A percentile compares a stretch with the other conserved stretches of the same genome.
Conservation (phyloP, 352 stramenopile species). For the Paralagenidium karlingii region DNA sequence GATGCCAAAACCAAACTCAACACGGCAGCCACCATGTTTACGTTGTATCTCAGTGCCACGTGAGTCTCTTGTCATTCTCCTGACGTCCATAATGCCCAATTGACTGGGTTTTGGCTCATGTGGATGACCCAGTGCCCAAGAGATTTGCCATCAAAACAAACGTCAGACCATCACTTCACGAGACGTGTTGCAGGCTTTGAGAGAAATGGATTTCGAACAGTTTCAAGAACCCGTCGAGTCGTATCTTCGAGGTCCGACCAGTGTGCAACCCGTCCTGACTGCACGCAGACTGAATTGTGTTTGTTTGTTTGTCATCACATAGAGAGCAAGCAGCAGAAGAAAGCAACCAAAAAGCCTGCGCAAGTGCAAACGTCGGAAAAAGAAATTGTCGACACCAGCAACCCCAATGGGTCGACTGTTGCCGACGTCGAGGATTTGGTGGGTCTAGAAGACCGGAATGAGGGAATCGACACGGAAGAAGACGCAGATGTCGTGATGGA, state of each 20-base stretch:
- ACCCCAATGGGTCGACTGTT: slow-evolving; percentile 7
- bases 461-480: slow-evolving; percentile 15
- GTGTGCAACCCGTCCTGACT: too few relatives aligned
- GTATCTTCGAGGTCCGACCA: slow-evolving; percentile 64
- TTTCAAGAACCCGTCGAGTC: slow-evolving; percentile 56
- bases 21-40: slow-evolving; percentile 63
- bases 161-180: slow-evolving; percentile 63
- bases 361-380: too few relatives aligned
- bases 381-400: too few relatives aligned
- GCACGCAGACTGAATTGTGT: too few relatives aligned
- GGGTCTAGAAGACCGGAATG: slow-evolving; percentile 16
- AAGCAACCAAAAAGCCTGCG: slow-evolving; percentile 1
- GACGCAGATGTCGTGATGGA: slow-evolving; percentile 15
- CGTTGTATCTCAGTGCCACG: slow-evolving; percentile 58
- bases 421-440: slow-evolving; percentile 10
- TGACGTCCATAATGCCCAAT: background rate
- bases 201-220: slow-evolving; percentile 67
- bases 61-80: slow-evolving; percentile 23
- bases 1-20: slow-evolving; percentile 60
- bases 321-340: slow-evolving; percentile 1
- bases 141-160: slow-evolving; percentile 50
- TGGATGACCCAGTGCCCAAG: slow-evolving; percentile 33
- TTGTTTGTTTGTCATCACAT: too few relatives aligned
- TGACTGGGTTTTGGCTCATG: background rate
- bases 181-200: slow-evolving; percentile 55